Conservation (phyloP, 805 yeast genomes). For the Kazachstania martiniae region DNA sequence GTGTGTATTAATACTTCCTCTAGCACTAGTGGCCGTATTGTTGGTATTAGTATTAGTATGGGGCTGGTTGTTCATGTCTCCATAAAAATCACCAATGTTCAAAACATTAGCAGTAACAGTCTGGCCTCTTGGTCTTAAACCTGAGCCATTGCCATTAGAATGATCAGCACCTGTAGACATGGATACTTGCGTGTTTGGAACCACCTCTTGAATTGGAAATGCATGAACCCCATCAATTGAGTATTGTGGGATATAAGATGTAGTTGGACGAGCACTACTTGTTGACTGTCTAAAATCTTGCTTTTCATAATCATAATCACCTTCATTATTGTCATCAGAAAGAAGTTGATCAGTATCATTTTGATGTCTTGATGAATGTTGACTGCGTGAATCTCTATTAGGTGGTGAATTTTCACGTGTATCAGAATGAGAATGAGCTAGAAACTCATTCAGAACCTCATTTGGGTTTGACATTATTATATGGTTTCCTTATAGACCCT, state of each 20-base stretch:
- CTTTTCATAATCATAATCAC: slow-evolving; percentile 10
- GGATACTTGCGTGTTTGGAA: slow-evolving; percentile 14
- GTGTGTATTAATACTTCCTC: background rate
- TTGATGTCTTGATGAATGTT: too few relatives aligned
- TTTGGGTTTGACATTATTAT: background rate
- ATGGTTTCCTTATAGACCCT: too few relatives aligned
- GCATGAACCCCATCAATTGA: slow-evolving; percentile 4
- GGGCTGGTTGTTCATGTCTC: background rate
- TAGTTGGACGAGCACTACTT: background rate
- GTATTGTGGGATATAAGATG: slow-evolving; percentile 16
- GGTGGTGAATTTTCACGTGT: too few relatives aligned
- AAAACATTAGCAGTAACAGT: slow-evolving; percentile 1
- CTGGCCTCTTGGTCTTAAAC: background rate
- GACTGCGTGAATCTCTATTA: too few relatives aligned
- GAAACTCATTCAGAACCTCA: background rate
- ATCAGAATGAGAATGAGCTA: too few relatives aligned
- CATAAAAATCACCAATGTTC: background rate
- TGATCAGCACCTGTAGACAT: background rate
- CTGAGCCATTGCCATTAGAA: background rate
- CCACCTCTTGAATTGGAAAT: slow-evolving; percentile 21
- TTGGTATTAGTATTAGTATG: background rate
- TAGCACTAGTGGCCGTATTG: background rate
- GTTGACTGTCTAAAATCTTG: slow-evolving; percentile 4
- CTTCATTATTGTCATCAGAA: slow-evolving; percentile 2
- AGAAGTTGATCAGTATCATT: too few relatives aligned